Evolutionary conservation across 2,329 filamentous ascomycete genomes (phyloP).

Genomic region (Corinectria fuckeliana): DNA sequence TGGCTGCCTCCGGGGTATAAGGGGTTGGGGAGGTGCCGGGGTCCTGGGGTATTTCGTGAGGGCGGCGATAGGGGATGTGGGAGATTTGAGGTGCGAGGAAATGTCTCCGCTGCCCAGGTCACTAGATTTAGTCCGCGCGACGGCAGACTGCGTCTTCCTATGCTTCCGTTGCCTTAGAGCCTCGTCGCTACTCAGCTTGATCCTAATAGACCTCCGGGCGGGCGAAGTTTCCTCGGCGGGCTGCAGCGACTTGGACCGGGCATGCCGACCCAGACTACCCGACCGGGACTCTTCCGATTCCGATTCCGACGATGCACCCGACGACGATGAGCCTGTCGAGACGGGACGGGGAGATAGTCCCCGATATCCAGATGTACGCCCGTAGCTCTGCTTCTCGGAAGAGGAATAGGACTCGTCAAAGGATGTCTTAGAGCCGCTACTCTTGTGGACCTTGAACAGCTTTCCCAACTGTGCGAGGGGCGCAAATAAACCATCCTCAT

Average conservation of each 20-base stretch:
- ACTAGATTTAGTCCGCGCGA: conserved; percentile 50
- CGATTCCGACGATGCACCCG: conserved; percentile 73
- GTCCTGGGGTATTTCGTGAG: conserved; percentile 91
- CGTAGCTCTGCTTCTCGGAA: conserved; percentile 39
- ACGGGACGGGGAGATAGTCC: conserved; percentile 37
- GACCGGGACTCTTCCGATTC: conserved; percentile 62
- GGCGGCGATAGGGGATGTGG: conserved; percentile 79
- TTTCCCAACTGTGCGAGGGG: conserved; percentile 75
- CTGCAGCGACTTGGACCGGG: conserved; percentile 67
- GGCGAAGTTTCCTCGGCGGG: conserved; percentile 68
- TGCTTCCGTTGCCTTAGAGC: conserved; percentile 75
- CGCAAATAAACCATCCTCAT: conserved; percentile 79
- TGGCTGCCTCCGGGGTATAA: conserved; percentile 87
- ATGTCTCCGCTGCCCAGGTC: conserved; percentile 56
- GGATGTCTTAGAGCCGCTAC: conserved; percentile 52
- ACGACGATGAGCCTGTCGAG: conserved; percentile 58
- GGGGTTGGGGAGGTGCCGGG: conserved; percentile 84
- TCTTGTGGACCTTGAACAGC: conserved; percentile 59
- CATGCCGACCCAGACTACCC: conserved; percentile 52
- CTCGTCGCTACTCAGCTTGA: conserved; percentile 87
- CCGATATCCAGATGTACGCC: conserved; percentile 39
- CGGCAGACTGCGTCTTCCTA: conserved; percentile 62
- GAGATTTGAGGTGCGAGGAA: conserved; percentile 88
- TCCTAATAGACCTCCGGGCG: conserved; percentile 81
- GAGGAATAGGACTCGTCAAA: conserved; percentile 33